These are phyloP conservation scores for Amyloporia xantha DNA, from an alignment of 768 basidiomycete species.

Conservation along the genomic window DNA sequence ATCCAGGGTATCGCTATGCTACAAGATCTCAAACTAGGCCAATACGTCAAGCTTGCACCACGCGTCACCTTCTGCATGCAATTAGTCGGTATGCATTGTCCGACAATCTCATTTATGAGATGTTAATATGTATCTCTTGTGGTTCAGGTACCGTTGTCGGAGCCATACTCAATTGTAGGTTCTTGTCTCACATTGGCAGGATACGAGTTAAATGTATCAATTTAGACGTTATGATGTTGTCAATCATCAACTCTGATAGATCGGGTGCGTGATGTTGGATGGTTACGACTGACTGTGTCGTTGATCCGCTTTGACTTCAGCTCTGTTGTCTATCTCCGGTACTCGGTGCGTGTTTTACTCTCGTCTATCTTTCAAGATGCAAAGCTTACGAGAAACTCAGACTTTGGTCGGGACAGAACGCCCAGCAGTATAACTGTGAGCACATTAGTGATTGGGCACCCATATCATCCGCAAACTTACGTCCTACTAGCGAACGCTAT, in stretches of 20 bases:
- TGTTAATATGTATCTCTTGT: neutral
- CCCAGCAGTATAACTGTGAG: conserved; percentile 37
- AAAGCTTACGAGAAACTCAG: neutral
- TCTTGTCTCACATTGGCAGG: too few relatives aligned
- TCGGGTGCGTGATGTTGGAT: neutral
- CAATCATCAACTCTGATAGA: conserved; percentile 18
- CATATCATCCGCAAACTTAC: neutral
- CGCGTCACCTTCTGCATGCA: conserved; percentile 44
- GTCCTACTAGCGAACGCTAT: conserved; percentile 29
- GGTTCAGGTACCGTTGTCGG: conserved; percentile 38
- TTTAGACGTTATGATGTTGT: conserved; percentile 24
- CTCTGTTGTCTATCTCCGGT: conserved; percentile 42
- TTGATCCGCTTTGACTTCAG: conserved; percentile 5
- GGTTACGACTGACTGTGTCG: neutral
- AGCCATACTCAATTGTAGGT: conserved; percentile 35
- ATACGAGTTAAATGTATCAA: conserved; percentile 9
- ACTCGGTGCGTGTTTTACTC: conserved; percentile 24
- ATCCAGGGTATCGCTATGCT: conserved; percentile 45
- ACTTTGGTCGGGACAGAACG: conserved; percentile 46
- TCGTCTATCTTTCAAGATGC: neutral
- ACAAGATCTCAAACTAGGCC: conserved; percentile 53
- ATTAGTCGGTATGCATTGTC: conserved; percentile 20
- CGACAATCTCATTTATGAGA: too few relatives aligned
- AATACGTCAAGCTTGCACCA: conserved; percentile 55
- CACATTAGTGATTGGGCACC: neutral